Evolutionary conservation across 345 rosid genomes (phyloP), one percentile per base, ranked within the genome.

Genomic region (Eutrema heterophyllum): DNA sequence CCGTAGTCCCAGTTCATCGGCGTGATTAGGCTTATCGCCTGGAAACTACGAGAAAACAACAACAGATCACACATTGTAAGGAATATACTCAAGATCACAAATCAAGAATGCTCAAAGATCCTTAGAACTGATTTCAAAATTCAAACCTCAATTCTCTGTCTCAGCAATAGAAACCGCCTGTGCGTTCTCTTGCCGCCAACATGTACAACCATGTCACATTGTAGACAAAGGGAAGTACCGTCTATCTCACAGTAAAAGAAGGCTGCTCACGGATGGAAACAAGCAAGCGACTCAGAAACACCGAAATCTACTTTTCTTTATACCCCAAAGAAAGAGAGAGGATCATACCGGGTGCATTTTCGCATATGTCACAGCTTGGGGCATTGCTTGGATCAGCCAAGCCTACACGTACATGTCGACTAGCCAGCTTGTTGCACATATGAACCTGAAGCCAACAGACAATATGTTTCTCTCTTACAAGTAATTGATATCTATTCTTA

Each of bases 221-320:
- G 88, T 77, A 93, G 79, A 78, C 94, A 93, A 66, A 89, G 92
- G 15, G 92, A 91, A 75, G 80, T 89, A 71, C 96, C 96, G 64
- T 89, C 94, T 74, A 86, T 70, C 80, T 91, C 94, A 46, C 98
- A 93, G 84, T 86, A 89, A 76, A 92, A 89, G 86, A 92, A 92
- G 45, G 96, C 96, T 92, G 74, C 73, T 80, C 13, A 53, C n/a
- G n/a, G n/a, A 52, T 30, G 64, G 18, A 48, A 6, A 21, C 45
- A 16, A 21, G 24, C 24, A 21, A 21, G 24, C 24, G 24, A 21
- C 24, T 21, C 2, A 21, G 24, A 21, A 21, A 21, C 24, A 21
- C 24, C 1, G 29, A 46, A 52, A 69, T 12, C 26, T 51, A 18
- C 11, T 7, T 10, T 21, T 8, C 3, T 6, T 29, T 15, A 49